phyloP scores from a whole-genome alignment of 2,329 filamentous ascomycete genomes.

The Hypoxylon sp. region DNA sequence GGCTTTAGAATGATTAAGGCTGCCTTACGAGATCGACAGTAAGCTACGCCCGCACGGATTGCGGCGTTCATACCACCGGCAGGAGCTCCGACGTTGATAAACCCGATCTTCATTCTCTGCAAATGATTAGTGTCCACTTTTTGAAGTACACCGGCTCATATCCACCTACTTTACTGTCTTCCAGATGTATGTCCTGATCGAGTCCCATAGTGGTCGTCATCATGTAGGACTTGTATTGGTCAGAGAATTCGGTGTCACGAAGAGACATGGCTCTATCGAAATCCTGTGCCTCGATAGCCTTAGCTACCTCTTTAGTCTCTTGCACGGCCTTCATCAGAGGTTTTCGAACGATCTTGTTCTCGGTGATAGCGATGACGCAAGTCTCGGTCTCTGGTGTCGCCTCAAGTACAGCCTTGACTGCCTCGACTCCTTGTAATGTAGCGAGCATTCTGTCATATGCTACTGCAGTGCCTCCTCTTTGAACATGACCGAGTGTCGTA shows the following conservation, averaged over 20 bases:
- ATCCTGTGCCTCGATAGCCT: slow-evolving; percentile 85
- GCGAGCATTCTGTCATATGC: slow-evolving; percentile 95
- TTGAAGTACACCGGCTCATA: not conserved
- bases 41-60: slow-evolving; percentile 91
- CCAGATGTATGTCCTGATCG: slow-evolving; percentile 74
- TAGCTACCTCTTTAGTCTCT: slow-evolving; percentile 86
- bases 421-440: slow-evolving; percentile 94
- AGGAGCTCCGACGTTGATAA: slow-evolving; percentile 96
- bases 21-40: slow-evolving; percentile 79
- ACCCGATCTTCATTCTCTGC: slow-evolving; percentile 90
- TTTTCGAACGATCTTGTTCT: slow-evolving; percentile 96
- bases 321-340: slow-evolving; percentile 90
- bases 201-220: slow-evolving; percentile 89
- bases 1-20: not conserved
- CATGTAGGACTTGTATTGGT: slow-evolving; percentile 91
- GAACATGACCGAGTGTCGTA: slow-evolving; percentile 96
- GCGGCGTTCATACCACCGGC: slow-evolving; percentile 99
- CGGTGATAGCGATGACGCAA: slow-evolving; percentile 94
- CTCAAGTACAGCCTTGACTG: slow-evolving; percentile 91
- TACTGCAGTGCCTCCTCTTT: slow-evolving; percentile 91
- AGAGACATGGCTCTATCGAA: slow-evolving; percentile 90
- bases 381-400: slow-evolving; percentile 90
- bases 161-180: slow-evolving; percentile 75
- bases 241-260: slow-evolving; percentile 92
- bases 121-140: slow-evolving; percentile 50